Conservation (phyloP, 2,329 filamentous ascomycete species). For the Falciphora oryzae region DNA sequence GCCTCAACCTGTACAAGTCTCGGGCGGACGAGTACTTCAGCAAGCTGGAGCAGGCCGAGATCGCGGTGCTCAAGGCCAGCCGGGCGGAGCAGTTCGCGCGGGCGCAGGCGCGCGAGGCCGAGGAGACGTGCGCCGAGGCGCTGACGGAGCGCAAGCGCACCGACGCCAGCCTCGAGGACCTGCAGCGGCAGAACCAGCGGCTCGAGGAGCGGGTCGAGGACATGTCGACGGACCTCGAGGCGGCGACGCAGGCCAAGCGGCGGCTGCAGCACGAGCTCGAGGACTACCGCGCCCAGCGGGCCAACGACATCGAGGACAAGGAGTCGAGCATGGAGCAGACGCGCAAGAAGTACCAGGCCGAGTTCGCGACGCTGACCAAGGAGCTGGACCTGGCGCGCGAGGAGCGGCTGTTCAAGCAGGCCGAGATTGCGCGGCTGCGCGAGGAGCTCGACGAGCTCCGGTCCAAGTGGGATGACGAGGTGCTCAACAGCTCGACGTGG, state of each 20-base stretch:
- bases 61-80: slow-evolving; percentile 85
- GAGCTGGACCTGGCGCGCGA: slow-evolving; percentile 93
- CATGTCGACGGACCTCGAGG: slow-evolving; percentile 80
- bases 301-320: slow-evolving; percentile 95
- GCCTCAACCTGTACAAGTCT: slow-evolving; percentile 82
- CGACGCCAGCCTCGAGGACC: slow-evolving; percentile 79
- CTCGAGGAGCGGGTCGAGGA: slow-evolving; percentile 91
- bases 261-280: slow-evolving; percentile 94
- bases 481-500: slow-evolving; percentile 96
- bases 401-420: slow-evolving; percentile 77
- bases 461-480: slow-evolving; percentile 97
- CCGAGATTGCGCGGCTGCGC: slow-evolving; percentile 81
- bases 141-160: slow-evolving; percentile 91
- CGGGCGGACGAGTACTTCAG: slow-evolving; percentile 94
- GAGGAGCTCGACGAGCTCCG: slow-evolving; percentile 93
- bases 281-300: slow-evolving; percentile 90
- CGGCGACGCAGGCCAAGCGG: slow-evolving; percentile 82
- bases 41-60: slow-evolving; percentile 95
- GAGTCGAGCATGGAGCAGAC: slow-evolving; percentile 96
- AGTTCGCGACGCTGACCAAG: slow-evolving; percentile 82
- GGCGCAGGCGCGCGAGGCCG: slow-evolving; percentile 80
- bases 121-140: slow-evolving; percentile 83
- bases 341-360: slow-evolving; percentile 91
- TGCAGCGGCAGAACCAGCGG: slow-evolving; percentile 83
- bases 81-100: slow-evolving; percentile 93